A percentile compares a stretch with the other conserved stretches of the same genome.
Conservation (phyloP, 1,284 basidiomycete species). For the Ganoderma multipileum region DNA sequence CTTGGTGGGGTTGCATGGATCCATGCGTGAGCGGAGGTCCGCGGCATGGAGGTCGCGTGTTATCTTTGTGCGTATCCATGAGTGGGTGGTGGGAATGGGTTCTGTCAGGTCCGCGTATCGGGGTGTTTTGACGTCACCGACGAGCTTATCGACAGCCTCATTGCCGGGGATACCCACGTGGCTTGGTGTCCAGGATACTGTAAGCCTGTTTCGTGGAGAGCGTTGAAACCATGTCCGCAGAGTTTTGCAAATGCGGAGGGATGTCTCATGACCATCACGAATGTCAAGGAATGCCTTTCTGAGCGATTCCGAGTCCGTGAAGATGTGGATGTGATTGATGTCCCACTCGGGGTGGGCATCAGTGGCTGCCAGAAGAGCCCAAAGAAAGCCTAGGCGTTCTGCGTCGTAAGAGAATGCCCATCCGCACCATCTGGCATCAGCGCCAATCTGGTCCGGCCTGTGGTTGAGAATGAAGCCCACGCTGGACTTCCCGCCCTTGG, state of each 20-base stretch:
- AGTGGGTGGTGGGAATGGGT: no score
- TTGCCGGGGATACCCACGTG: no score
- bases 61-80: no score
- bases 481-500: not conserved
- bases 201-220: not conserved
- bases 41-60: no score
- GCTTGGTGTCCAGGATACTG: not conserved
- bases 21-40: no score
- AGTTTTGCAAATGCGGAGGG: not conserved
- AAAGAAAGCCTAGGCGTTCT: not conserved
- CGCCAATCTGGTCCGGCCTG: no score
- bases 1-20: no score
- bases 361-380: not conserved
- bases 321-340: no score
- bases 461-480: not conserved
- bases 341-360: not conserved
- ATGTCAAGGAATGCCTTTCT: not conserved
- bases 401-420: not conserved
- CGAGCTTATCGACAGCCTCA: no score
- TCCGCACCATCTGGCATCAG: not conserved
- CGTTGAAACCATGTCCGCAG: not conserved
- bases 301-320: no score
- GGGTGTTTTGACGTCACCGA: no score
- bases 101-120: no score
- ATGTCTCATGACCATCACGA: not conserved